phyloP scores from a whole-genome alignment of 192 early-diverging fungal species.

The Backusella morwellensis region DNA sequence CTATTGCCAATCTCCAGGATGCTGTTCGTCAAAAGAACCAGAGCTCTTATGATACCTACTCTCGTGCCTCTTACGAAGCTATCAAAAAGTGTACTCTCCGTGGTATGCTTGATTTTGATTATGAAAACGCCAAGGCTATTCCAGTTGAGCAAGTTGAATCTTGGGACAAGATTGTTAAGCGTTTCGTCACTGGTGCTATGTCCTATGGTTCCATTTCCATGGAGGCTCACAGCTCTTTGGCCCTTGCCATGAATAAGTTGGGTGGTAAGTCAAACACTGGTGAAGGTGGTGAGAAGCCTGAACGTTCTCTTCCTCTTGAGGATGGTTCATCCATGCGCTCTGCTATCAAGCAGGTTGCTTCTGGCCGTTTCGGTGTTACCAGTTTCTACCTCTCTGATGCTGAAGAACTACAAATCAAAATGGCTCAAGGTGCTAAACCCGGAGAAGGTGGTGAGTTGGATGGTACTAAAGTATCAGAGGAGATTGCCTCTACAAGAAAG shows the following conservation, averaged over 20 bases:
- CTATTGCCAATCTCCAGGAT: conserved; percentile 91
- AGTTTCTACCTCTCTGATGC: conserved; percentile 91
- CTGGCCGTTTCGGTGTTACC: conserved; percentile 97
- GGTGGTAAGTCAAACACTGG: conserved; percentile 99
- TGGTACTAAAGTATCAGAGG: conserved; percentile 70
- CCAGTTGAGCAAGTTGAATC: conserved; percentile 95
- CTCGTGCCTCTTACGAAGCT: conserved; percentile 72
- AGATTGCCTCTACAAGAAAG: conserved; percentile 86
- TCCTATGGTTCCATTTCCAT: conserved; percentile 96
- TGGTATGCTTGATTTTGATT: conserved; percentile 90
- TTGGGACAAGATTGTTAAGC: conserved; percentile 94
- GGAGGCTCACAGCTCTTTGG: conserved; percentile 91
- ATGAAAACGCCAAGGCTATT: conserved; percentile 66
- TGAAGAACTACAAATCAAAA: conserved; percentile 98
- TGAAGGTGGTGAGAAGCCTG: conserved; percentile 96
- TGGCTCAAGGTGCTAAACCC: conserved; percentile 99
- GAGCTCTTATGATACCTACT: conserved; percentile 82
- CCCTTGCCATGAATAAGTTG: conserved; percentile 92
- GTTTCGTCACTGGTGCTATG: conserved; percentile 99
- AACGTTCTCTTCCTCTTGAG: conserved; percentile 64
- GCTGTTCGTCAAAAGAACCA: conserved; percentile 93
- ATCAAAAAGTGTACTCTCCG: conserved; percentile 92
- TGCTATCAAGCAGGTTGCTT: conserved; percentile 98
- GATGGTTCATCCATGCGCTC: conserved; percentile 86
- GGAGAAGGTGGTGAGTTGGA: conserved; percentile 88